Conservation (phyloP, 1,284 basidiomycete species). For the Trichosporon sp. region DNA sequence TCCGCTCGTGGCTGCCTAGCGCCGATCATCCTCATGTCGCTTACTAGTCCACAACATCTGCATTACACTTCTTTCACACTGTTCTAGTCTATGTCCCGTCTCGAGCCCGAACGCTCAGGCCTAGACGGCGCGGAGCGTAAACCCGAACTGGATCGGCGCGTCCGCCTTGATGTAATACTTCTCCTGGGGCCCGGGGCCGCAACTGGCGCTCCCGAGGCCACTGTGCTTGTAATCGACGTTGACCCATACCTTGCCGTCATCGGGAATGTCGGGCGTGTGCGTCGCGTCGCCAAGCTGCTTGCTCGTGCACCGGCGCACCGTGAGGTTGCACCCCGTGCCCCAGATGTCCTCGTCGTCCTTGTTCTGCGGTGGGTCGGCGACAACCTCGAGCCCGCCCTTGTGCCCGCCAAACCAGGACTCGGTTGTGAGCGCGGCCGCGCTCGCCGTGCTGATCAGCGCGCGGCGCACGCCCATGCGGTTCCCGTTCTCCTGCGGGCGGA, state of each 20-base stretch:
- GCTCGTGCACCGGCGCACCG: conserved; percentile 22
- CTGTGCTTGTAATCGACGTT: conserved; percentile 19
- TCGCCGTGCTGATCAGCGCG: conserved; percentile 4
- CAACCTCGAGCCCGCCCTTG: not conserved
- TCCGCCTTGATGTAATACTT: conserved; percentile 12
- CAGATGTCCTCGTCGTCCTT: not conserved
- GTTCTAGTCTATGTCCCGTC: not conserved
- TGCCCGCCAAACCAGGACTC: conserved; percentile 7
- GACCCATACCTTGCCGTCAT: conserved; percentile 20
- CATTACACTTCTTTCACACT: not conserved
- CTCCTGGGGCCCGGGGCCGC: conserved; percentile 20
- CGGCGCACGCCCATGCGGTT: conserved; percentile 14
- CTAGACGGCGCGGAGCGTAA: not conserved
- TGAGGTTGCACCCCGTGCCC: conserved; percentile 11
- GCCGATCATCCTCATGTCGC: not conserved
- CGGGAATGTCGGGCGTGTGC: conserved; percentile 19
- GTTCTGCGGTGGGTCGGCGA: not conserved
- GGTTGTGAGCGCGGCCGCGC: not conserved
- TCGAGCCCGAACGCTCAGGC: not conserved
- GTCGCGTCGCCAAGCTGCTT: conserved; percentile 18
- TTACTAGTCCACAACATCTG: not conserved
- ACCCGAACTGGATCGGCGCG: not conserved
- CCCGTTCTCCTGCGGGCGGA: conserved; percentile 25
- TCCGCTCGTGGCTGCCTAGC: too few relatives aligned
- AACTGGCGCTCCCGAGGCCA: conserved; percentile 21